Conservation (phyloP, 306 rosid genomes). For the Canavalia ensiformis region DNA sequence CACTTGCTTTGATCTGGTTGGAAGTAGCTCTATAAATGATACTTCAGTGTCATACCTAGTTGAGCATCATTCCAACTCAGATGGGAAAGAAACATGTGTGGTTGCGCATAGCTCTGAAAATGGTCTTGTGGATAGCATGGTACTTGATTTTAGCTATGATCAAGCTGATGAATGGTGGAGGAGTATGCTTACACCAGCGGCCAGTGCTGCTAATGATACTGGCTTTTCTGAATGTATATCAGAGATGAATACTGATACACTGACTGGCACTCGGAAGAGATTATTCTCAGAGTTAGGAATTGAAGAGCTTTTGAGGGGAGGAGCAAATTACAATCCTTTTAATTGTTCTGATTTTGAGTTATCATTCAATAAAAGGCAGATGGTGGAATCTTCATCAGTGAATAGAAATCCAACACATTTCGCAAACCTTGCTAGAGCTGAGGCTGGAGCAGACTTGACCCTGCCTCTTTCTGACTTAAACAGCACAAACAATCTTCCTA, state of each 20-base stretch:
- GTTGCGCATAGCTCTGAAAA: constrained; percentile 47
- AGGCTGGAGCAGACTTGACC: constrained; percentile 46
- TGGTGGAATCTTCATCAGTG: constrained; percentile 53
- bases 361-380: constrained; percentile 54
- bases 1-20: constrained; percentile 50
- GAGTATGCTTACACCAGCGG: constrained; percentile 54
- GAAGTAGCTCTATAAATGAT: constrained; percentile 40
- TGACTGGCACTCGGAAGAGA: constrained; percentile 57
- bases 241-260: constrained; percentile 53
- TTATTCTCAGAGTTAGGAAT: constrained; percentile 75
- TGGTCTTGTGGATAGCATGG: constrained; percentile 52
- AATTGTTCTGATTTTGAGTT: constrained; percentile 55
- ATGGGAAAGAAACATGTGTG: constrained; percentile 48
- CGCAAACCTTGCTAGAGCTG: constrained; percentile 45
- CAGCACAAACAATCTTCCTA: constrained; percentile 44
- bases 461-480: constrained; percentile 50
- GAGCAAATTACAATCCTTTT: constrained; percentile 50
- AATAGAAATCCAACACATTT: constrained; percentile 51
- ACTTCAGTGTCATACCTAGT: constrained; percentile 44
- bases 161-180: constrained; percentile 57
- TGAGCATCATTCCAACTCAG: constrained; percentile 47
- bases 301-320: constrained; percentile 70
- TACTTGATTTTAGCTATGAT: constrained; percentile 48
- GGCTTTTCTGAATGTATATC: constrained; percentile 56
- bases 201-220: constrained; percentile 45